Evolutionary conservation across 306 rosid species (phyloP), one percentile per base, ranked within the genome.

Genomic region (Cicer arietinum): DNA sequence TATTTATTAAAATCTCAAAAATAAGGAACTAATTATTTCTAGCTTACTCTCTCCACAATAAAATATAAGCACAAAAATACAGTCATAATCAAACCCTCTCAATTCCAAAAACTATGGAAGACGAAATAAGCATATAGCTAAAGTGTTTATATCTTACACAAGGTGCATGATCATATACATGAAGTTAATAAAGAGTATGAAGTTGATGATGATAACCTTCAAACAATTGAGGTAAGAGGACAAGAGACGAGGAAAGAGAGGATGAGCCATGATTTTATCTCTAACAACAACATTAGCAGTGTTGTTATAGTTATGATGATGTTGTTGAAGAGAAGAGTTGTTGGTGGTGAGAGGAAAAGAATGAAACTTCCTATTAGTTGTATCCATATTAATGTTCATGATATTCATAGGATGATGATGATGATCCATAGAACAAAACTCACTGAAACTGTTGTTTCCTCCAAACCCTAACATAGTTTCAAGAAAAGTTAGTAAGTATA

Each of bases 261-360:
- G 99, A 74, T 94, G 99, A 45, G 91, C 95, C 89, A 94, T 91
- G 89, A 94, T 92, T 89, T 92, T 94, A 25, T 90, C 92, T 81
- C 92, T 94, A 18, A 88, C 83, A 77, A 8, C 18, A 39, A 17
- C 73, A 35, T 77, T 87, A 78, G 52, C 5, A 12, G 82, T 79
- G 61, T 76, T 80, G 45, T 41, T 69, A 62, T 44, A 57, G 63
- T 63, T 30, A 41, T 77, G 57, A 75, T 59, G 73, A 45, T 65
- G 70, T 16, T 12, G 4, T 17, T 48, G 18, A 67, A 20, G 12
- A 43, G 52, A 65, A 6, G 25, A 17, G 65, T 16, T 50, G 72
- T 6, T 60, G 61, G 5, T 60, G 61, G 9, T 78, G 51, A 75
- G 61, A 77, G 88, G 82, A 41, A 83, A 65, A 39, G 88, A 79